Evolutionary conservation across 2,329 filamentous ascomycete species (phyloP), one percentile per base, ranked within the genome.

Genomic region (Cladophialophora bantiana): DNA sequence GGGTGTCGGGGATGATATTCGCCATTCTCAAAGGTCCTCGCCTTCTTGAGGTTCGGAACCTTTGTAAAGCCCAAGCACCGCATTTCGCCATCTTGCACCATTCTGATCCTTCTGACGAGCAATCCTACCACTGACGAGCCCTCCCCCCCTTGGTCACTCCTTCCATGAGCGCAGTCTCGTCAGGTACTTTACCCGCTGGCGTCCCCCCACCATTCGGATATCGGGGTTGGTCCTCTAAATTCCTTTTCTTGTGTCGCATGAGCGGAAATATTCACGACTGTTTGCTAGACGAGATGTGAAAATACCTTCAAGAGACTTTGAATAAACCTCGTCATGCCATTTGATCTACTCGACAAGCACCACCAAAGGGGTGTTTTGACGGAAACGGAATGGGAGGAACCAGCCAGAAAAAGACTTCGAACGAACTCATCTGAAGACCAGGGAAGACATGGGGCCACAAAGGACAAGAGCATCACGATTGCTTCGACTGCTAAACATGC

Each of bases 401-500:
- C 66, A 2, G 57, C 63, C 31, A 36, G 70, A 45, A 73, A 73
- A 60, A 59, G 71, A 58, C 36, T 69, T 48, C 68, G 71, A 26
- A 18, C 53, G 48, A 65, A 64, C 50, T 55, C 62, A 10, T 53
- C 20, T 26, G 59, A 66, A 20, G 52, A 70, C 15, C 45, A 59
- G 26, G 40, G 57, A 68, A 62, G 68, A 73, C 69, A 64, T 65
- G 71, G 40, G 18, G 71, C 68, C 65, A 73, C 72, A 57, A 74
- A 73, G 52, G 73, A 76, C 62, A 73, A 73, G 57, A 75, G 76
- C 68, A 75, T 82, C 68, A 77, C 79, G 68, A 76, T 80, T 52
- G 78, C 81, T 42, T 77, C 81, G 26, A 77, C 79, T 54, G 82
- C 83, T 35, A 89, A 89, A 71, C 85, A 93, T 64, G 90, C 91